A percentile compares a stretch with the other conserved stretches of the same genome.
Evolutionary conservation across 129 eudicot genomes (phyloP).

Genomic region (Pittosporum tobira): DNA sequence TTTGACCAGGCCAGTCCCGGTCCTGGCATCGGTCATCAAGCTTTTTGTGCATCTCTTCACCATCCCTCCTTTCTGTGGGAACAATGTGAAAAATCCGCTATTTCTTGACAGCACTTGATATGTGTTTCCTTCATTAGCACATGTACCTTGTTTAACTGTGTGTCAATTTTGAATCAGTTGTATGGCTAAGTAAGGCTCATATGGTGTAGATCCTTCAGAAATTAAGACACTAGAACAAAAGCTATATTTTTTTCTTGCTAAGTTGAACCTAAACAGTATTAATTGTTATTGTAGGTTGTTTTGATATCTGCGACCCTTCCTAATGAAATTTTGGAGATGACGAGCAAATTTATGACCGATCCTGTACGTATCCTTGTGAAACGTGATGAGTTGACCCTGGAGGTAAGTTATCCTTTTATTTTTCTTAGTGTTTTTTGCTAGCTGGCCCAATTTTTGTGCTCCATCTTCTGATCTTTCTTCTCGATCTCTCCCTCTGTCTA

Average conservation of each 20-base stretch:
- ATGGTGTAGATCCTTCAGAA: background rate
- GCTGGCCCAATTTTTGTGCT: background rate
- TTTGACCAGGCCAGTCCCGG: too few species aligned
- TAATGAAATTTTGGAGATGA: slow-evolving; percentile 90
- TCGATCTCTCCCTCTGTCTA: background rate
- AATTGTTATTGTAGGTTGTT: slow-evolving; percentile 46
- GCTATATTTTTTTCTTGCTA: too few species aligned
- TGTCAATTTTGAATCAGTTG: background rate
- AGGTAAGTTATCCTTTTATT: slow-evolving; percentile 31
- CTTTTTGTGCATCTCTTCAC: too few species aligned
- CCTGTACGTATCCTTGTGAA: slow-evolving; percentile 94
- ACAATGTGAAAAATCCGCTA: too few species aligned
- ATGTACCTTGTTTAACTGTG: too few species aligned
- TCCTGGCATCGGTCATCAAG: too few species aligned
- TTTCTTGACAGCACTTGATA: too few species aligned
- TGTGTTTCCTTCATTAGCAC: too few species aligned
- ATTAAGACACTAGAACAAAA: too few species aligned
- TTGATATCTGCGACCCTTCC: slow-evolving; percentile 96
- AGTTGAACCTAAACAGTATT: background rate
- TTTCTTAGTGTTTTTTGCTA: background rate
- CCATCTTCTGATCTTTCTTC: background rate
- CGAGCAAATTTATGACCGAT: slow-evolving; percentile 97
- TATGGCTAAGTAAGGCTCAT: background rate
- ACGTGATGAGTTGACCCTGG: slow-evolving; percentile 97
- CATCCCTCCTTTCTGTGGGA: too few species aligned